Base-by-base conservation (phyloP, 148 eudicot species). In the Rhododendron henanense region DNA sequence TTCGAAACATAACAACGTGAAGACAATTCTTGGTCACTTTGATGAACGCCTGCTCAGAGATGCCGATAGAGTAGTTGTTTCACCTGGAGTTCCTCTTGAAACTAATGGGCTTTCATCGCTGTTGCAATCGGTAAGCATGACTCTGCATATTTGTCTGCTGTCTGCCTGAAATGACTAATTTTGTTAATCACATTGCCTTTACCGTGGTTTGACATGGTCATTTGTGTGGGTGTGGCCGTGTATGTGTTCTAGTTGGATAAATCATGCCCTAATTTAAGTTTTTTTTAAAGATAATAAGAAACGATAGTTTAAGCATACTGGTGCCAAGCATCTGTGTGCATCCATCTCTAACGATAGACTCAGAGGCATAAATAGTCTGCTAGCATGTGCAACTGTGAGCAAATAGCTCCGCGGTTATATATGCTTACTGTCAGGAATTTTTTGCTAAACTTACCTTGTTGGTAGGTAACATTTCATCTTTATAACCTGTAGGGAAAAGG, bases 81-180 rank as follows among this genome's bases (percentile, higher is more conserved):
- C 87, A n/a, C 84, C 84, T 16, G 84, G 87, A 69, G 79, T 85
- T 67, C 79, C 87, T 85, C 84, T 81, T 39, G 79, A 79, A 81
- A 69, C 69, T 25, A 63, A 85, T 85, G 79, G 84, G 4, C 83
- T 78, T 16, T 41, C 83, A 44, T 85, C 83, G 21, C 59, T 85
- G 23, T 41, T 79, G 51, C 87, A 61, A 25, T 78, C 77, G 15
- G 87, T 85, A 78, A 85, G 83, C 76, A 57, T 44, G 39, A 59
- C 45, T 61, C 45, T 61, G 15, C 5, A 55, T 44, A 19, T 51
- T 47, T 50, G 33, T 41, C 41, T 55, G 7, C 15, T 31, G 53
- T 81, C 7, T 55, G 16, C 65, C 21, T 51, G 41, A 81, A 33
- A 81, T n/a, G 11, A 73, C 33, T 4, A 73, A 73, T 33, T 73